These are phyloP conservation scores for Asterophora lycoperdoides DNA, from an alignment of 768 basidiomycete genomes.

Conservation along the genomic window DNA sequence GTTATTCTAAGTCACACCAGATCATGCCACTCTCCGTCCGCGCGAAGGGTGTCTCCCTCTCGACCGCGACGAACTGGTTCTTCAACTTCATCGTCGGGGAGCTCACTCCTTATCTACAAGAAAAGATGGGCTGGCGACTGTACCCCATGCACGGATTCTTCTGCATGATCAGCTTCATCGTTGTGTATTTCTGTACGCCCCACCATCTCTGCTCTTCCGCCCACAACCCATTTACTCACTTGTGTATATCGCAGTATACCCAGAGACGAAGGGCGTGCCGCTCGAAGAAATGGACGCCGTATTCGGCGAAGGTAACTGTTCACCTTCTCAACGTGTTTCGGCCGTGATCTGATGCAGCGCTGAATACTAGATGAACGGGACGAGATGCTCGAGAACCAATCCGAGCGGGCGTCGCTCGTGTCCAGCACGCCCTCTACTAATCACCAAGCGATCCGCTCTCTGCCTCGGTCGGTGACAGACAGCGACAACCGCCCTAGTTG, in stretches of 20 bases:
- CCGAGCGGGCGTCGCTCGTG: slow-evolving; percentile 53
- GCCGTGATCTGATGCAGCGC: neutral
- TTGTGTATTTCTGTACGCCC: slow-evolving; percentile 44
- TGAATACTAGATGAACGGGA: slow-evolving; percentile 36
- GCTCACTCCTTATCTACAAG: slow-evolving; percentile 82
- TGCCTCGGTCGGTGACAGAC: slow-evolving; percentile 18
- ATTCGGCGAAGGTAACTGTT: slow-evolving; percentile 74
- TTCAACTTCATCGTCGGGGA: slow-evolving; percentile 91
- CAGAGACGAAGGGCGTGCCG: slow-evolving; percentile 82
- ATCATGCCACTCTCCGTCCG: slow-evolving; percentile 89
- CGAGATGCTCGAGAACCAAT: slow-evolving; percentile 63
- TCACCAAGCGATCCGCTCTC: slow-evolving; percentile 30
- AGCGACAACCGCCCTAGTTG: slow-evolving; percentile 33
- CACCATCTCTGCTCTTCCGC: too few relatives aligned
- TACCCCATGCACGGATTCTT: slow-evolving; percentile 97
- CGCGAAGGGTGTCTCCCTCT: slow-evolving; percentile 93
- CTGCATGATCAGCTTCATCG: slow-evolving; percentile 79
- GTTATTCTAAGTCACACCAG: slow-evolving; percentile 27
- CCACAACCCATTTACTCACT: slow-evolving; percentile 3
- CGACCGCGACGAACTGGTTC: slow-evolving; percentile 86
- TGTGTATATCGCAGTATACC: slow-evolving; percentile 55
- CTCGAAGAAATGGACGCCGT: slow-evolving; percentile 90
- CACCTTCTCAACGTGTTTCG: neutral
- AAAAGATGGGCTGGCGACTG: slow-evolving; percentile 82
- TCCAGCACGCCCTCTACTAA: slow-evolving; percentile 33